A percentile compares a stretch with the other conserved stretches of the same genome.
Evolutionary conservation across 2,329 filamentous ascomycete species (phyloP).

Genomic region (Diaporthe vaccinii): DNA sequence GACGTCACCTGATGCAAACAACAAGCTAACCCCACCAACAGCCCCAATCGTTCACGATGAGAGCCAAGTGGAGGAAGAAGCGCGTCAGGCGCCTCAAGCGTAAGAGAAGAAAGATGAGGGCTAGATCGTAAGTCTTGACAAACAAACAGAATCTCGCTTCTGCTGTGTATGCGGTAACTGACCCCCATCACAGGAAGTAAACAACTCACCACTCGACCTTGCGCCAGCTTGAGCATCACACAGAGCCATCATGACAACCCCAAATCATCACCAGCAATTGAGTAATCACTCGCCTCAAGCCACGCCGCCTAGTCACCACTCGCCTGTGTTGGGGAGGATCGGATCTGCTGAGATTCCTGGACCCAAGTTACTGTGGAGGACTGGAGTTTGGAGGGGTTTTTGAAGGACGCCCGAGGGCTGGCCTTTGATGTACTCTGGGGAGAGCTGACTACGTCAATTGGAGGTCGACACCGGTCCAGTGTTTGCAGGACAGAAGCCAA

Average conservation of each 20-base stretch:
- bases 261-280: slow-evolving; percentile 46
- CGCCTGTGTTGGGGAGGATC: slow-evolving; percentile 43
- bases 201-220: slow-evolving; percentile 70
- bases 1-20: slow-evolving; percentile 29
- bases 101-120: slow-evolving; percentile 99
- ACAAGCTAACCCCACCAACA: slow-evolving; percentile 46
- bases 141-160: neutral
- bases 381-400: slow-evolving; percentile 22
- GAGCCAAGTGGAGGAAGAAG: slow-evolving; percentile 99
- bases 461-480: slow-evolving; percentile 37
- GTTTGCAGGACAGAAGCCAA: slow-evolving; percentile 40
- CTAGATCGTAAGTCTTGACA: slow-evolving; percentile 83
- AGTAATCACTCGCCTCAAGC: slow-evolving; percentile 38
- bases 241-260: slow-evolving; percentile 48
- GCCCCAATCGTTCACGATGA: slow-evolving; percentile 70
- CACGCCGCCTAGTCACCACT: slow-evolving; percentile 22
- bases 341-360: slow-evolving; percentile 42
- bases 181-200: slow-evolving; percentile 72
- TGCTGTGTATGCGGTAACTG: slow-evolving; percentile 48
- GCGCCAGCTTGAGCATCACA: slow-evolving; percentile 56
- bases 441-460: slow-evolving; percentile 38
- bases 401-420: slow-evolving; percentile 40
- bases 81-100: slow-evolving; percentile 98
- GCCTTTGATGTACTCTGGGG: slow-evolving; percentile 34
- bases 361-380: slow-evolving; percentile 40